A percentile compares a stretch with the other conserved stretches of the same genome.
These are phyloP conservation scores for Taphrina communis DNA, from an alignment of 1,139 yeast genomes.

Conservation along the genomic window DNA sequence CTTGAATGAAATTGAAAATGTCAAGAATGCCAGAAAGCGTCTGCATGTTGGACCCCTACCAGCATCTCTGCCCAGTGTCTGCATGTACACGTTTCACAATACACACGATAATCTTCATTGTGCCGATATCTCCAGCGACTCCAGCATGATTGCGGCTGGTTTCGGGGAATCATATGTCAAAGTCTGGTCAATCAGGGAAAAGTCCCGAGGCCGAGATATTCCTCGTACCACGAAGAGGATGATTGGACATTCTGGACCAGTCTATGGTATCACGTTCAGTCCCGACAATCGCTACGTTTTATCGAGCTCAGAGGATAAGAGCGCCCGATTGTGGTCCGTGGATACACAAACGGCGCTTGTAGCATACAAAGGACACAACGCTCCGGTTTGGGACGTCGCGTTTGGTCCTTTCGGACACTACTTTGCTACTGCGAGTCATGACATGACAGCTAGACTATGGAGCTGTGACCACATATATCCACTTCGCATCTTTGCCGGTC, in stretches of 20 bases:
- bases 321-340: conserved; percentile 90
- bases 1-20: conserved; percentile 73
- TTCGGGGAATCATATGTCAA: conserved; percentile 89
- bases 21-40: conserved; percentile 80
- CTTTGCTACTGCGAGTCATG: conserved; percentile 96
- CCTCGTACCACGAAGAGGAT: conserved; percentile 59
- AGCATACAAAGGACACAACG: conserved; percentile 93
- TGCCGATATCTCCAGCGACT: conserved; percentile 82
- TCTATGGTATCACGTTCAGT: conserved; percentile 85
- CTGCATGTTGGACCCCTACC: conserved; percentile 70
- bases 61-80: conserved; percentile 88
- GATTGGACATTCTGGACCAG: conserved; percentile 93
- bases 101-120: conserved; percentile 81
- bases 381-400: conserved; percentile 96
- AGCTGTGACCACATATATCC: conserved; percentile 98
- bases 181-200: conserved; percentile 88
- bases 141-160: conserved; percentile 89
- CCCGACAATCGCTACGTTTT: conserved; percentile 85
- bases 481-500: conserved; percentile 94
- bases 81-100: conserved; percentile 98
- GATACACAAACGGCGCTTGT: conserved; percentile 90
- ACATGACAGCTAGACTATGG: conserved; percentile 97
- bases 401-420: conserved; percentile 96
- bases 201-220: conserved; percentile 50
- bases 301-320: conserved; percentile 87